Percentiles rank a stretch among this genome's conserved stretches.
phyloP scores from a whole-genome alignment of 2,329 filamentous ascomycete genomes.

The Stachybotrys chartarum region DNA sequence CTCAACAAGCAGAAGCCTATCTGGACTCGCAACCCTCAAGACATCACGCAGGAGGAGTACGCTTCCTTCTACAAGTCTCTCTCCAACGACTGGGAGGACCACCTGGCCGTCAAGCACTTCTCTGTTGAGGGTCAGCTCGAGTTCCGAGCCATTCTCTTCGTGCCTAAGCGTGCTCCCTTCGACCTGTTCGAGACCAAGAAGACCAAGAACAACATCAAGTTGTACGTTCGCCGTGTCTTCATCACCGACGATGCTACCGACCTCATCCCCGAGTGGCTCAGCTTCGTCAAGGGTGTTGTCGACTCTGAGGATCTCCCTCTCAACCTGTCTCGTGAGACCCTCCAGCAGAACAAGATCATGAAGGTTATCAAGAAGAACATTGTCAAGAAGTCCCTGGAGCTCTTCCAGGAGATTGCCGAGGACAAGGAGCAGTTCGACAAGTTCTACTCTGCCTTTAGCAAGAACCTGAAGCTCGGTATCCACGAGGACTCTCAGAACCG shows the following conservation, averaged over 20 bases:
- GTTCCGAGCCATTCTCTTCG: constrained; percentile 99
- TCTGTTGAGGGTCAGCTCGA: constrained; percentile 99
- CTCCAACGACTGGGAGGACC: constrained; percentile 99
- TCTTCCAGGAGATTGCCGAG: constrained; percentile 98
- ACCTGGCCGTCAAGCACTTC: constrained; percentile 99
- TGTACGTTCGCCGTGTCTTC: constrained; percentile 99
- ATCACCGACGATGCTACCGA: constrained; percentile 99
- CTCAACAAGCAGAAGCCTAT: constrained; percentile 99
- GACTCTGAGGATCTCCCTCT: constrained; percentile 99
- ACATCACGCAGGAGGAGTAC: constrained; percentile 95
- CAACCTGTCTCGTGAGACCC: constrained; percentile 99
- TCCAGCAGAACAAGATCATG: constrained; percentile 99
- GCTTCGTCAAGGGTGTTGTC: constrained; percentile 99
- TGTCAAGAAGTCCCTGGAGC: constrained; percentile 99
- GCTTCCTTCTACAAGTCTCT: constrained; percentile 99
- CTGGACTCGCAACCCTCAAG: constrained; percentile 96
- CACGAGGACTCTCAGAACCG: constrained; percentile 99
- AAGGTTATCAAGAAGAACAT: constrained; percentile 99
- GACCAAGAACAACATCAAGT: constrained; percentile 99
- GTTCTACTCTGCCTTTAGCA: constrained; percentile 99
- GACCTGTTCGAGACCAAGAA: constrained; percentile 99
- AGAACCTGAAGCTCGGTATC: constrained; percentile 99
- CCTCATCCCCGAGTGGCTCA: constrained; percentile 97
- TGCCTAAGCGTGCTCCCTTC: constrained; percentile 98
- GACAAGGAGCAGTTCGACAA: constrained; percentile 99